phyloP scores from a whole-genome alignment of 2,329 filamentous ascomycete species.

The Colletotrichum sidae region DNA sequence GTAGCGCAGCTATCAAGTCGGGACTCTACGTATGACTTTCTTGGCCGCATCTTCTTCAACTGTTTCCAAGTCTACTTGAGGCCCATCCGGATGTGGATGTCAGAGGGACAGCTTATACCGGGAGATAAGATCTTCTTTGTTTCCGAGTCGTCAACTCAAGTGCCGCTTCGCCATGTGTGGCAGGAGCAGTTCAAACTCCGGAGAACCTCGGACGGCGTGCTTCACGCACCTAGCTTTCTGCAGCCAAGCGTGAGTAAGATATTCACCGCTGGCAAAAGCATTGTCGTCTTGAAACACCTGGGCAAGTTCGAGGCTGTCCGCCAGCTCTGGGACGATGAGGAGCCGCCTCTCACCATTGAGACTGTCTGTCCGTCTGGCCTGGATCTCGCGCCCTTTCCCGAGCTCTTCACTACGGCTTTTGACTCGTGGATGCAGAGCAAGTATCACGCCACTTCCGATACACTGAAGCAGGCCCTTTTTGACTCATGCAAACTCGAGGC shows the following conservation, averaged over 20 bases:
- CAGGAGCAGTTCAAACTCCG: conserved; percentile 78
- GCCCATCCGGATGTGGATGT: conserved; percentile 87
- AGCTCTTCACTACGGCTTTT: conserved; percentile 79
- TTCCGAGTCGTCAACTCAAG: conserved; percentile 64
- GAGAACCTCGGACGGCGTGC: conserved; percentile 65
- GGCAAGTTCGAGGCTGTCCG: conserved; percentile 60
- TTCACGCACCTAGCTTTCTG: conserved; percentile 82
- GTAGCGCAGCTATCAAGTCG: conserved; percentile 78
- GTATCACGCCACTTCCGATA: conserved; percentile 75
- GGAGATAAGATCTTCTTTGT: conserved; percentile 80
- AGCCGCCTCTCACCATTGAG: conserved; percentile 66
- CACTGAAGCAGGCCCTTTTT: conserved; percentile 75
- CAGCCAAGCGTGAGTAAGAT: conserved; percentile 76
- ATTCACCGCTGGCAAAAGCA: conserved; percentile 89
- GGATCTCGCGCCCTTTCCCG: conserved; percentile 75
- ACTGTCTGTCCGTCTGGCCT: conserved; percentile 62
- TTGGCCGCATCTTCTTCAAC: conserved; percentile 79
- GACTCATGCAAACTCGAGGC: conserved; percentile 74
- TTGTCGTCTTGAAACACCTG: conserved; percentile 83
- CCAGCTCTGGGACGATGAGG: conserved; percentile 48
- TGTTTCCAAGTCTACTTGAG: conserved; percentile 86
- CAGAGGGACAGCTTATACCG: conserved; percentile 75
- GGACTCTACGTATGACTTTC: conserved; percentile 67
- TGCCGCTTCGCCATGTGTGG: conserved; percentile 78
- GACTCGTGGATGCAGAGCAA: conserved; percentile 81